These are phyloP conservation scores for Colletotrichum musicola DNA, from an alignment of 2,329 filamentous ascomycete genomes.

Conservation along the genomic window DNA sequence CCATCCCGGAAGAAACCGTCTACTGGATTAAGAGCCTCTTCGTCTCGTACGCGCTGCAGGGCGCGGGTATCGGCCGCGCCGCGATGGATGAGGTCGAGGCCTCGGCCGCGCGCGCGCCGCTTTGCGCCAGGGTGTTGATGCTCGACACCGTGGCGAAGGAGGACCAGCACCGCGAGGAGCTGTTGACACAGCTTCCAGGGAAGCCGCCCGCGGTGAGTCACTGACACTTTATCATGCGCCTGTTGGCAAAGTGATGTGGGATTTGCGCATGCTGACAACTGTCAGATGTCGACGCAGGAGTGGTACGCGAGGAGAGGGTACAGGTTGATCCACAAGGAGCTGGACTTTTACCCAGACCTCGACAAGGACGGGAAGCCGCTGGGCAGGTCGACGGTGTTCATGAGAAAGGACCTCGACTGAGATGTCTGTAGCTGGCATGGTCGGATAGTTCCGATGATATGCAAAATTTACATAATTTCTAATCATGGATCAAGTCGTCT, in stretches of 20 bases:
- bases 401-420: slow-evolving; percentile 21
- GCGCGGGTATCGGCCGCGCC: slow-evolving; percentile 44
- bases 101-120: slow-evolving; percentile 44
- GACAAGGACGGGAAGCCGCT: slow-evolving; percentile 22
- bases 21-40: slow-evolving; percentile 50
- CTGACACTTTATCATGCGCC: too few relatives aligned
- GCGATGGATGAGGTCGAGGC: slow-evolving; percentile 47
- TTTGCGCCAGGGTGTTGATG: slow-evolving; percentile 43
- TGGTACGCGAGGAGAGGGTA: slow-evolving; percentile 48
- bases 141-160: slow-evolving; percentile 46
- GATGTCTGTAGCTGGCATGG: neutral
- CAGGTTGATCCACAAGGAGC: slow-evolving; percentile 40
- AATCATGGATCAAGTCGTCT: neutral
- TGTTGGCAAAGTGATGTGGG: too few relatives aligned
- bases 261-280: too few relatives aligned
- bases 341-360: slow-evolving; percentile 36
- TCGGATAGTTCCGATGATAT: too few relatives aligned
- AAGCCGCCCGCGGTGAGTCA: slow-evolving; percentile 9
- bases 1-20: slow-evolving; percentile 40
- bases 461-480: neutral
- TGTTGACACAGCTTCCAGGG: neutral
- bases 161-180: slow-evolving; percentile 31
- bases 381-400: slow-evolving; percentile 19
- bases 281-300: slow-evolving; percentile 45
- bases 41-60: slow-evolving; percentile 43